Evolutionary conservation across 169 alveolate species (phyloP), one percentile per base, ranked within the genome.

Genomic region (Babesia divergens): DNA sequence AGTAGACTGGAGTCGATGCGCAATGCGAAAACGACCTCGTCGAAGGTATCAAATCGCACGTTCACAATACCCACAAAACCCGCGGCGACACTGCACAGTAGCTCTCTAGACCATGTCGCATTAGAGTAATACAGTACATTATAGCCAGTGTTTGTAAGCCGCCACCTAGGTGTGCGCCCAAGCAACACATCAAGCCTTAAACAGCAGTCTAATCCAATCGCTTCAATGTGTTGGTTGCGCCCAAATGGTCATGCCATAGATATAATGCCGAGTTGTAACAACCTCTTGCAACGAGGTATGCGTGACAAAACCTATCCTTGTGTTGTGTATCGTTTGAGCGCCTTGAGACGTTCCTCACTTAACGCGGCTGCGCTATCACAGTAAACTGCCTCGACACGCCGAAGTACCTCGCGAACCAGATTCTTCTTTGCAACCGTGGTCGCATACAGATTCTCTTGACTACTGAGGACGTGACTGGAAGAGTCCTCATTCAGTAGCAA

Each of bases 391-490:
- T 62, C 72, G 1, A 42, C 3, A 0, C 52, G 56, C 28, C 16
- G 40, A 28, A 44, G 32, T 6, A 75, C 26, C 58, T 50, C 26
- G 11, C 60, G 34, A 4, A 66, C 54, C 54, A 75, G 71, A 37
- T 35, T 40, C 51, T 65, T 75, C 55, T 75, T 75, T 20, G 85
- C 69, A 49, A 65, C 55, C 9, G 85, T 66, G 44, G 28, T 59
- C 32, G 59, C 55, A 34, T 75, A 56, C 38, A 59, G 43, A 34
- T 26, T 67, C 58, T 75, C 85, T 55, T 56, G 60, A 8, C 46
- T 37, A 47, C 81, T 75, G 44, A 75, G 42, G 18, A 75, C 49
- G 38, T 44, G 65, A 26, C 49, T 20, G 24, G 24, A 26, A 13
- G 29, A 18, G 38, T 75, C 85, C 46, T 22, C 65, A 3, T 50